These are phyloP conservation scores for Gryganskiella cystojenkinii DNA, from an alignment of 192 early-diverging fungal species.

Conservation along the genomic window DNA sequence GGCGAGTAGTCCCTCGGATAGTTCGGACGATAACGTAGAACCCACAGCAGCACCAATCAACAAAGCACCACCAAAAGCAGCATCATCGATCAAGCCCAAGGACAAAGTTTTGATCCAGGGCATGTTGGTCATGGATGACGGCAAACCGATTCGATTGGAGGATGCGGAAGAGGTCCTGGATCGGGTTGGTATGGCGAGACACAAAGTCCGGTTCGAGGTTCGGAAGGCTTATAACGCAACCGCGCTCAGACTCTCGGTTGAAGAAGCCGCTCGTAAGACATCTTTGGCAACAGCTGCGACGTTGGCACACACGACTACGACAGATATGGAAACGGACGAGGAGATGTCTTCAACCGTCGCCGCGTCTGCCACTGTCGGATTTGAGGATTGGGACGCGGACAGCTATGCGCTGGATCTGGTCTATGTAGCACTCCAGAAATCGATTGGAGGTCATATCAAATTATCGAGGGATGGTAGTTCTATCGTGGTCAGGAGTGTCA, in stretches of 20 bases:
- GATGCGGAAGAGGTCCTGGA: constrained; percentile 47
- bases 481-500: constrained; percentile 35
- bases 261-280: constrained; percentile 23
- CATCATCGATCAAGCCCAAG: constrained; percentile 27
- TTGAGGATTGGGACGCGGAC: constrained; percentile 38
- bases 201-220: constrained; percentile 52
- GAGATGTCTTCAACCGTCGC: too few species aligned
- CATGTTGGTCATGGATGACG: constrained; percentile 55
- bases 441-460: constrained; percentile 41
- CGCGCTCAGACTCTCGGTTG: constrained; percentile 24
- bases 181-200: constrained; percentile 37
- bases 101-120: constrained; percentile 57
- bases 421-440: constrained; percentile 34
- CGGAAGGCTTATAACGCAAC: constrained; percentile 50
- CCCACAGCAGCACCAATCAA: neutral
- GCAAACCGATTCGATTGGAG: constrained; percentile 50
- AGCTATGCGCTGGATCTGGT: constrained; percentile 49
- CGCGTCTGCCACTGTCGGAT: neutral
- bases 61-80: constrained; percentile 1
- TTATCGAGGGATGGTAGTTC: constrained; percentile 10
- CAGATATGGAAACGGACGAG: too few species aligned
- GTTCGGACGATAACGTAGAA: constrained; percentile 18
- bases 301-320: neutral
- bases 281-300: too few species aligned
- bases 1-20: constrained; percentile 28